Percentiles rank a stretch among this genome's conserved stretches.
These are phyloP conservation scores for Irpex rosettiformis DNA, from an alignment of 1,284 basidiomycete genomes.

Conservation along the genomic window DNA sequence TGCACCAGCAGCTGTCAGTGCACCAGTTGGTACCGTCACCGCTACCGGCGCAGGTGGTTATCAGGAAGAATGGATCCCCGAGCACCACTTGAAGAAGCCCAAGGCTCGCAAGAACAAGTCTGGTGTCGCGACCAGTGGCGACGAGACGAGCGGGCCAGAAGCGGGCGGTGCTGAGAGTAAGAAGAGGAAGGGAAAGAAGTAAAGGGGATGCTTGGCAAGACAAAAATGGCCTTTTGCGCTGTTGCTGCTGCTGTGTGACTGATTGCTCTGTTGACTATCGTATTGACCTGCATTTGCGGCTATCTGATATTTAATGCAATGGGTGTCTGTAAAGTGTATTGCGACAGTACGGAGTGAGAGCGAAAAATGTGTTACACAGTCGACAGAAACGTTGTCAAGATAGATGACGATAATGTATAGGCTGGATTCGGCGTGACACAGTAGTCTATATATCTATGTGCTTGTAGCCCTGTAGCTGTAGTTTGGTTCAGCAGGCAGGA, in stretches of 20 bases:
- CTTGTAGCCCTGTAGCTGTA: constrained; percentile 37
- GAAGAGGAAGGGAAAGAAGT: constrained; percentile 61
- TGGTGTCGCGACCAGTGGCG: constrained; percentile 53
- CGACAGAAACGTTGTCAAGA: neutral
- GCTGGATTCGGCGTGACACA: neutral
- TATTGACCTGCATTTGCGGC: neutral
- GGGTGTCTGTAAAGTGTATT: neutral
- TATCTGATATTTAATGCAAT: constrained; percentile 2
- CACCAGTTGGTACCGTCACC: constrained; percentile 59
- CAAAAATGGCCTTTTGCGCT: constrained; percentile 3
- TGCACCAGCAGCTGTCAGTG: constrained; percentile 37
- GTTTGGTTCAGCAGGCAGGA: neutral
- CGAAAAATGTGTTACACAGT: neutral
- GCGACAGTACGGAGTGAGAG: neutral
- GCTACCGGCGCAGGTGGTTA: constrained; percentile 73
- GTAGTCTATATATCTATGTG: constrained; percentile 32
- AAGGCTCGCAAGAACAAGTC: constrained; percentile 44
- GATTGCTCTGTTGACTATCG: neutral
- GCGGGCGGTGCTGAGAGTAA: constrained; percentile 55
- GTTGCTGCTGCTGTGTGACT: neutral
- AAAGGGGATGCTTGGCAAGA: constrained; percentile 12
- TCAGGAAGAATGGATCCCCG: constrained; percentile 92
- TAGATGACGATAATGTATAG: neutral
- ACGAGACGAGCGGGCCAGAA: constrained; percentile 63
- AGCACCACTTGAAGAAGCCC: constrained; percentile 75